phyloP scores from a whole-genome alignment of 2,329 filamentous ascomycete genomes.

The Helotiales sp. region DNA sequence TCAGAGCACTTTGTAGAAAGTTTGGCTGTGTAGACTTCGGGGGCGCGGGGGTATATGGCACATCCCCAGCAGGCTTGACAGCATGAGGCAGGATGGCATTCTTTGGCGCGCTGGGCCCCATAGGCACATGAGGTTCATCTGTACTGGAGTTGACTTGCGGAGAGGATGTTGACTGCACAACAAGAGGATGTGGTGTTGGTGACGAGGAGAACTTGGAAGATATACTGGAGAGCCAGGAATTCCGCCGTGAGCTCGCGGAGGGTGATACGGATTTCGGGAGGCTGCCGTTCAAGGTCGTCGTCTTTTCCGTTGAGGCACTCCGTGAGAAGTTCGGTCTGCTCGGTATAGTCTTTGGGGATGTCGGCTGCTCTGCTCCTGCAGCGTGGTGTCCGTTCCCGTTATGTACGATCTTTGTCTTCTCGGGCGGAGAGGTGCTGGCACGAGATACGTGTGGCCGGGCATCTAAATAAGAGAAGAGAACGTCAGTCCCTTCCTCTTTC shows the following conservation, averaged over 20 bases:
- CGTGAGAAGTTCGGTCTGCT: slow-evolving; percentile 36
- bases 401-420: slow-evolving; percentile 25
- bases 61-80: slow-evolving; percentile 60
- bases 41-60: slow-evolving; percentile 75
- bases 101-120: slow-evolving; percentile 49
- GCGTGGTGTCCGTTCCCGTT: slow-evolving; percentile 30
- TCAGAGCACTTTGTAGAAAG: slow-evolving; percentile 80
- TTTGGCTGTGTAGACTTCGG: slow-evolving; percentile 71
- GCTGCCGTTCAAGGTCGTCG: slow-evolving; percentile 33
- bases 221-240: slow-evolving; percentile 92
- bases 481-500: slow-evolving; percentile 5
- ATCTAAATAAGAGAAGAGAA: slow-evolving; percentile 21
- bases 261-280: slow-evolving; percentile 34
- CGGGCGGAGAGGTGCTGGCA: slow-evolving; percentile 20
- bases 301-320: slow-evolving; percentile 37
- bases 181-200: slow-evolving; percentile 37
- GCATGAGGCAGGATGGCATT: slow-evolving; percentile 65
- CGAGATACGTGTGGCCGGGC: slow-evolving; percentile 23
- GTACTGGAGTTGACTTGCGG: slow-evolving; percentile 21
- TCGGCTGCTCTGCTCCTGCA: slow-evolving; percentile 16
- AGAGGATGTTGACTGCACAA: slow-evolving; percentile 23
- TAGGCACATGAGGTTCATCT: slow-evolving; percentile 44
- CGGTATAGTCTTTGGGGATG: slow-evolving; percentile 35
- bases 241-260: slow-evolving; percentile 51
- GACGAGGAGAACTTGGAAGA: slow-evolving; percentile 87